These are phyloP conservation scores for Beverwykella pulmonaria DNA, from an alignment of 495 filamentous ascomycete species.

Conservation along the genomic window DNA sequence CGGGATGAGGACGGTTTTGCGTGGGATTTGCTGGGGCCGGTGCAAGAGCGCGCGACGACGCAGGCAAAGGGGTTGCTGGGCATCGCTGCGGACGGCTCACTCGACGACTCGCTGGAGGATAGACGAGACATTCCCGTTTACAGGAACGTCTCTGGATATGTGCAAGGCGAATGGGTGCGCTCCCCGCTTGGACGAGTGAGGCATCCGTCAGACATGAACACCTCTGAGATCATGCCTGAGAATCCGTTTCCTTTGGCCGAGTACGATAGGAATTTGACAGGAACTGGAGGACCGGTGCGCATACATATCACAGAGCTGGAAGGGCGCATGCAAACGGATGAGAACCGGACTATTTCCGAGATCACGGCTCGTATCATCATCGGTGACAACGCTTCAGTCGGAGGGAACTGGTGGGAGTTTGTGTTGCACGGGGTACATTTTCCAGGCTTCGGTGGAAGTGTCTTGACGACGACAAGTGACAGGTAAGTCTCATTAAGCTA, in stretches of 20 bases:
- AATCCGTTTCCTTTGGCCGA: slow-evolving; percentile 30
- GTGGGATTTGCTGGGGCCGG: slow-evolving; percentile 66
- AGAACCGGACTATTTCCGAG: slow-evolving; percentile 45
- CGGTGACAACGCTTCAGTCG: slow-evolving; percentile 64
- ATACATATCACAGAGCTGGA: slow-evolving; percentile 33
- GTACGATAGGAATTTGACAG: slow-evolving; percentile 43
- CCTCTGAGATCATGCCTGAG: slow-evolving; percentile 51
- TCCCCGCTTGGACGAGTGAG: slow-evolving; percentile 49
- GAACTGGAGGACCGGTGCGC: slow-evolving; percentile 25
- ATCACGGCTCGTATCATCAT: slow-evolving; percentile 68
- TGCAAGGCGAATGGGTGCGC: slow-evolving; percentile 76
- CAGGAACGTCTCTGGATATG: slow-evolving; percentile 77
- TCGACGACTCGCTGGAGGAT: slow-evolving; percentile 41
- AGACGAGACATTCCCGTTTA: slow-evolving; percentile 57
- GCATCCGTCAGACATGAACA: slow-evolving; percentile 53
- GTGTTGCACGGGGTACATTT: slow-evolving; percentile 82
- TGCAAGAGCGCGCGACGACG: slow-evolving; percentile 58
- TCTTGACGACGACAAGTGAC: slow-evolving; percentile 85
- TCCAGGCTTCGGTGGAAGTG: slow-evolving; percentile 69
- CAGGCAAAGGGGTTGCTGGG: slow-evolving; percentile 54
- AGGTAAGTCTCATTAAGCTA: slow-evolving; percentile 54
- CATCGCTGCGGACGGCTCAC: slow-evolving; percentile 23
- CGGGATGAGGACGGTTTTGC: slow-evolving; percentile 71
- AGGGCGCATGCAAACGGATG: slow-evolving; percentile 13
- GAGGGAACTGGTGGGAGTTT: slow-evolving; percentile 71